Conservation (phyloP, 768 basidiomycete genomes). For the Boletus barrowsii region DNA sequence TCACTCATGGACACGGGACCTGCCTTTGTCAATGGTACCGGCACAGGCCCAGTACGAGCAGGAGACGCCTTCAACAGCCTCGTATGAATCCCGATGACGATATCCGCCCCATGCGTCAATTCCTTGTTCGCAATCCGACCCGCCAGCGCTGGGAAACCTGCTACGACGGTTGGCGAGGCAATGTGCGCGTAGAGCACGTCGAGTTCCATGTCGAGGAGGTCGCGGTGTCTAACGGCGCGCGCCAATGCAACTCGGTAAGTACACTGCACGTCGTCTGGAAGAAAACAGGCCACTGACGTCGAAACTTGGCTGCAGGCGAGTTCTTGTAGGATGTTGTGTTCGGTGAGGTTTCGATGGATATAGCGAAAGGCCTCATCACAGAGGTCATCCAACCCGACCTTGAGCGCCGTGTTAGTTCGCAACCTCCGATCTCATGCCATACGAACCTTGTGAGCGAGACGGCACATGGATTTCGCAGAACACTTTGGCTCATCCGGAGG, state of each 20-base stretch:
- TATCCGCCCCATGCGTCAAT: constrained; percentile 18
- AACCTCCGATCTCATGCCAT: not conserved
- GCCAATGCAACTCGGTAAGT: not conserved
- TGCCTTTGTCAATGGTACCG: too few species aligned
- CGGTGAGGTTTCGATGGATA: constrained; percentile 17
- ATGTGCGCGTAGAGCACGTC: constrained; percentile 9
- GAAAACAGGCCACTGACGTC: not conserved
- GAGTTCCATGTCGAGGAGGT: constrained; percentile 16
- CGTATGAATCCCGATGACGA: constrained; percentile 17
- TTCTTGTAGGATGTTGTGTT: constrained; percentile 25
- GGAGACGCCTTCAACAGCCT: constrained; percentile 10
- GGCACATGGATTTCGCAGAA: constrained; percentile 46
- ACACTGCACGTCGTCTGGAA: not conserved
- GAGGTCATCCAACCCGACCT: constrained; percentile 22
- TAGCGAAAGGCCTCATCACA: constrained; percentile 12
- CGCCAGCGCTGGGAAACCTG: constrained; percentile 7
- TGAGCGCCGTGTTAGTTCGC: not conserved
- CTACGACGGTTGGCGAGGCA: constrained; percentile 1
- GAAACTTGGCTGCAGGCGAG: constrained; percentile 19
- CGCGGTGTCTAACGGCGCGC: constrained; percentile 4
- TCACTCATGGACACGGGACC: too few species aligned
- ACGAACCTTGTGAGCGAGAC: constrained; percentile 38
- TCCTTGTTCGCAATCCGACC: constrained; percentile 17
- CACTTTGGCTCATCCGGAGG: constrained; percentile 19
- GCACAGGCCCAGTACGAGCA: too few species aligned